Evolutionary conservation across 1,284 basidiomycete genomes (phyloP).

Genomic region (Microbotryum silenes-acaulis): DNA sequence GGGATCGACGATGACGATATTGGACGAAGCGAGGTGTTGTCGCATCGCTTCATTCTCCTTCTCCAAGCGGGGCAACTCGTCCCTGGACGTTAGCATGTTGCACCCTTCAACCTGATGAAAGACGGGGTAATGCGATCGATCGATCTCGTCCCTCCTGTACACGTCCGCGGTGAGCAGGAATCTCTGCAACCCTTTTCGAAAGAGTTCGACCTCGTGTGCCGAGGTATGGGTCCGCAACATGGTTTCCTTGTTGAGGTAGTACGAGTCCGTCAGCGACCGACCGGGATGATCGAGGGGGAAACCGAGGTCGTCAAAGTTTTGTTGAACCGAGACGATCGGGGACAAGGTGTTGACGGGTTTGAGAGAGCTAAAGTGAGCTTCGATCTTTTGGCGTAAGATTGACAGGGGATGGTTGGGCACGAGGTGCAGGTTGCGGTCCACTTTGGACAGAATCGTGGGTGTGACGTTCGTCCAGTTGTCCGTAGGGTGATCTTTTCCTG

Average conservation of each 20-base stretch:
- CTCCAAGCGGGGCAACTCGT: slow-evolving; percentile 34
- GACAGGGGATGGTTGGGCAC: slow-evolving; percentile 73
- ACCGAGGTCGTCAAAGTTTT: slow-evolving; percentile 96
- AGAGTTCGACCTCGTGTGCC: slow-evolving; percentile 93
- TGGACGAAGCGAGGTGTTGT: slow-evolving; percentile 55
- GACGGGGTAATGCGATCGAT: slow-evolving; percentile 91
- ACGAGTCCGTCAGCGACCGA: slow-evolving; percentile 79
- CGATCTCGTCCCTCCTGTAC: slow-evolving; percentile 96
- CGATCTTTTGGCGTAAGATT: slow-evolving; percentile 76
- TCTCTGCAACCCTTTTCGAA: slow-evolving; percentile 61
- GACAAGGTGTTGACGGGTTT: slow-evolving; percentile 54
- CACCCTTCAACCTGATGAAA: slow-evolving; percentile 99
- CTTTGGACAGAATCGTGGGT: slow-evolving; percentile 69
- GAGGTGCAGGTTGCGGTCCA: slow-evolving; percentile 62
- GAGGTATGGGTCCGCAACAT: slow-evolving; percentile 97
- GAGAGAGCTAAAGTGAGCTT: slow-evolving; percentile 69
- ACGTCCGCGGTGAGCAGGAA: slow-evolving; percentile 98
- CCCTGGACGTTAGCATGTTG: slow-evolving; percentile 52
- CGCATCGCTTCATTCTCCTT: slow-evolving; percentile 53
- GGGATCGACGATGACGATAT: slow-evolving; percentile 78
- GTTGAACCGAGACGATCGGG: slow-evolving; percentile 77
- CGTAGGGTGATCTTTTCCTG: slow-evolving; percentile 1
- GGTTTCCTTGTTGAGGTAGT: slow-evolving; percentile 82
- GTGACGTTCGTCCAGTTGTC: slow-evolving; percentile 83
- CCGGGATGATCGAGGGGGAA: slow-evolving; percentile 93